Evolutionary conservation across 2,329 filamentous ascomycete species (phyloP).

Genomic region (Fusarium veterinarium): DNA sequence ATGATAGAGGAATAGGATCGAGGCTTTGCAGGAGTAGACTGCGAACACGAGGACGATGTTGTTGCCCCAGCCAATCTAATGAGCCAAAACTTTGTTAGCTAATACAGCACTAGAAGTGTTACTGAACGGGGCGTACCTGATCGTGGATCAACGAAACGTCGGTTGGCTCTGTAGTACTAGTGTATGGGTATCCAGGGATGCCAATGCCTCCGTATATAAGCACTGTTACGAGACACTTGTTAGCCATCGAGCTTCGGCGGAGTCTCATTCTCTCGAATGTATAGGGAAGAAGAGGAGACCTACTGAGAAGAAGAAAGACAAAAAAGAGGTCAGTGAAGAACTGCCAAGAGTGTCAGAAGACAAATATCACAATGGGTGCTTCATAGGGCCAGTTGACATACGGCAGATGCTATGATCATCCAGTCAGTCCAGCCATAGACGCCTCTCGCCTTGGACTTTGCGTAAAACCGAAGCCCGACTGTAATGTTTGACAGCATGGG

Average conservation of each 20-base stretch:
- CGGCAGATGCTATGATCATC: slow-evolving; percentile 7
- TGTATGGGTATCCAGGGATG: slow-evolving; percentile 12
- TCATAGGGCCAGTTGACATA: not conserved
- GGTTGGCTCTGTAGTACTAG: slow-evolving; percentile 11
- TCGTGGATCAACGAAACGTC: slow-evolving; percentile 5
- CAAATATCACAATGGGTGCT: fast-evolving
- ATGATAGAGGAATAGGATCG: slow-evolving; percentile 9
- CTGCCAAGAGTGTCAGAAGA: not conserved
- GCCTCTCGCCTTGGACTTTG: slow-evolving; percentile 7
- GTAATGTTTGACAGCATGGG: not conserved
- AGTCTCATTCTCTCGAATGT: fast-evolving
- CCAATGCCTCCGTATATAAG: slow-evolving; percentile 10
- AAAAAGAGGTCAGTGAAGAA: slow-evolving; percentile 6
- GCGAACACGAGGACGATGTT: slow-evolving; percentile 8
- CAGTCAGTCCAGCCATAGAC: slow-evolving; percentile 20
- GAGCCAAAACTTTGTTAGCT: fast-evolving
- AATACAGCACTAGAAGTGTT: fast-evolving
- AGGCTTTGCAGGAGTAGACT: slow-evolving; percentile 5
- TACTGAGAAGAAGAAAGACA: slow-evolving; percentile 7
- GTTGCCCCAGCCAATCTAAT: slow-evolving; percentile 6
- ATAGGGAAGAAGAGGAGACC: fast-evolving
- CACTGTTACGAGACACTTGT: not conserved
- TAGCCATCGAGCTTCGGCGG: fast-evolving
- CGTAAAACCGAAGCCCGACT: slow-evolving; percentile 5
- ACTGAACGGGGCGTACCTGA: not conserved